These are phyloP conservation scores for Silene vulgaris DNA, from an alignment of 179 eudicot genomes.

Conservation along the genomic window DNA sequence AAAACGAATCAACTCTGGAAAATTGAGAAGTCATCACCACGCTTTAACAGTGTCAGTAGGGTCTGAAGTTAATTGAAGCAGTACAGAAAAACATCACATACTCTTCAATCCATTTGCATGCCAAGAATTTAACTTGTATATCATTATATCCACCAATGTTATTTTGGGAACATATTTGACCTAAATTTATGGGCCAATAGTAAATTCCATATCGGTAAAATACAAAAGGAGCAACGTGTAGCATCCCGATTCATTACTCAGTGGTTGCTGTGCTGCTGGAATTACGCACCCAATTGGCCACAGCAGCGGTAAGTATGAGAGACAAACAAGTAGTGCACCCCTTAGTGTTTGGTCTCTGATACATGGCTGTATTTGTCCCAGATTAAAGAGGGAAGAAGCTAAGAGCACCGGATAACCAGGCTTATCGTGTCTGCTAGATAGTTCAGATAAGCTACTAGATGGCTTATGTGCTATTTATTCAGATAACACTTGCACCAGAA, in stretches of 20 bases:
- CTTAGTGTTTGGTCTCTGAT: neutral
- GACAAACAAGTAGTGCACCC: neutral
- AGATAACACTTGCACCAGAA: neutral
- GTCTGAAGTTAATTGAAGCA: no score
- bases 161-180: neutral
- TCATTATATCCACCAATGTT: neutral
- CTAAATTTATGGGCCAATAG: neutral
- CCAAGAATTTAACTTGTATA: neutral
- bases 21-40: no score
- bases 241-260: neutral
- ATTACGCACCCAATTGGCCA: neutral
- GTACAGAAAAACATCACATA: no score
- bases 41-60: no score
- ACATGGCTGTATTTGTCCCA: neutral
- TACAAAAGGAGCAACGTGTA: neutral
- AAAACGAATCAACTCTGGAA: neutral
- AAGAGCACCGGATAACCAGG: neutral
- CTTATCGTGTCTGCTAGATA: neutral
- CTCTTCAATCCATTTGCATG: neutral
- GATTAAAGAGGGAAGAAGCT: neutral
- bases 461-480: neutral
- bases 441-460: slow-evolving; percentile 5
- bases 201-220: neutral
- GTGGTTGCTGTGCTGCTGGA: neutral
- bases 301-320: neutral